Conservation (phyloP, 2,329 filamentous ascomycete species). For the Ascosphaera aggregata region DNA sequence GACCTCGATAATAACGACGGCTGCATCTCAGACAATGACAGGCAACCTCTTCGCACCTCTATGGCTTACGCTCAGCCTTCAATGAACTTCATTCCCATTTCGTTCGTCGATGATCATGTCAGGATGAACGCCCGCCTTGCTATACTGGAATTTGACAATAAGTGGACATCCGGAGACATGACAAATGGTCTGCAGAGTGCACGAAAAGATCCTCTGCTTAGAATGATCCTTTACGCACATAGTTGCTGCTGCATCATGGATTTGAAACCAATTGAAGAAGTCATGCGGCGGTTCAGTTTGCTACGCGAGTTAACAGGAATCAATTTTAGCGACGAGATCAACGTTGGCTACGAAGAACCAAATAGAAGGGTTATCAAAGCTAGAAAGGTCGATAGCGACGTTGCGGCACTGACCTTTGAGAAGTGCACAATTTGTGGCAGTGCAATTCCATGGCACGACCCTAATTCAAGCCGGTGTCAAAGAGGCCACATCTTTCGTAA, state of each 20-base stretch:
- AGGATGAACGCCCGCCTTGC: not conserved
- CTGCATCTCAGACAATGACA: not conserved
- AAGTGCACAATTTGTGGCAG: conserved; percentile 29
- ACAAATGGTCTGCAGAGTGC: too few species aligned
- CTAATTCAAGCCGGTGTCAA: conserved; percentile 23
- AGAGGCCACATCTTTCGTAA: conserved; percentile 29
- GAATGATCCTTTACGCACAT: conserved; percentile 15
- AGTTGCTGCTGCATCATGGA: conserved; percentile 15
- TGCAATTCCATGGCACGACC: conserved; percentile 24
- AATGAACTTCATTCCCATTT: not conserved
- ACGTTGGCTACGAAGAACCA: not conserved
- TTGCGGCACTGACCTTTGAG: conserved; percentile 16
- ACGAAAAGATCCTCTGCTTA: conserved; percentile 7
- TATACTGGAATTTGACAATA: not conserved
- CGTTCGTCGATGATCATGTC: not conserved
- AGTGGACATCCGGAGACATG: not conserved
- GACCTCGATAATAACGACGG: not conserved
- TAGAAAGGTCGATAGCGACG: conserved; percentile 7
- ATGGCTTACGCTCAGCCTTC: not conserved
- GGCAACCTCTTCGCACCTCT: too few species aligned
- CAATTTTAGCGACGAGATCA: not conserved
- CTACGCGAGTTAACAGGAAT: not conserved
- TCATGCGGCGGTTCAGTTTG: not conserved
- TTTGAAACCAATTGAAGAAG: conserved; percentile 3
- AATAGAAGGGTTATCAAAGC: not conserved